Evolutionary conservation across 306 rosid species (phyloP).

Genomic region (Benincasa hispida): DNA sequence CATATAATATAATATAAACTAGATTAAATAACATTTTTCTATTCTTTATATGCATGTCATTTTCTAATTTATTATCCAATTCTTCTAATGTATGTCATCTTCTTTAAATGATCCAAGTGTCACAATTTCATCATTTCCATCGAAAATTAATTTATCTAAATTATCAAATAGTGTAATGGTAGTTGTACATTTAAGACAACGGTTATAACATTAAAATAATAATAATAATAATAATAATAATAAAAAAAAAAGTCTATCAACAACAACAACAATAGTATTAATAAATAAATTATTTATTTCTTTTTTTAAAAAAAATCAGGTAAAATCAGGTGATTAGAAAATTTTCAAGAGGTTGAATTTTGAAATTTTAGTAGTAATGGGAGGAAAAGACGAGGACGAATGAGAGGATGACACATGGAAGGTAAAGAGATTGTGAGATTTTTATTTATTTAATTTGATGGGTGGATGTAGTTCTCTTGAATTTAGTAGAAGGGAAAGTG

Average conservation of each 20-base stretch:
- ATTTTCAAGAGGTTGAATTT: too few relatives aligned
- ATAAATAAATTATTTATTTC: neutral
- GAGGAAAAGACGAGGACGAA: too few relatives aligned
- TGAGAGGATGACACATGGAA: neutral
- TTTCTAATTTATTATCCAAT: neutral
- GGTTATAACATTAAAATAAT: neutral
- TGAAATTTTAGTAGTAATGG: too few relatives aligned
- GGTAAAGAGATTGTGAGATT: neutral
- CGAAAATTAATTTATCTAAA: neutral
- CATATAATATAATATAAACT: neutral
- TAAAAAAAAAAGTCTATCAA: neutral
- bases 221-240: too few relatives aligned
- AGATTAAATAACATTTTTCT: neutral
- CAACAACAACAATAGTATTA: neutral
- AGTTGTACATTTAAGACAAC: neutral
- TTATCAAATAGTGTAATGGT: neutral
- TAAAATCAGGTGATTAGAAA: too few relatives aligned
- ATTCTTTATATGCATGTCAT: neutral
- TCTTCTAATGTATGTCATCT: neutral
- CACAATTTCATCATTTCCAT: neutral
- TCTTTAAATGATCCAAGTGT: neutral
- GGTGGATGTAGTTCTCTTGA: neutral
- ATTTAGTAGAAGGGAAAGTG: neutral
- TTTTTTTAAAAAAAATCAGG: too few relatives aligned
- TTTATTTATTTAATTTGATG: neutral